These are phyloP conservation scores for Fusarium tanahbumbuense DNA, from an alignment of 2,329 filamentous ascomycete genomes.

Conservation along the genomic window DNA sequence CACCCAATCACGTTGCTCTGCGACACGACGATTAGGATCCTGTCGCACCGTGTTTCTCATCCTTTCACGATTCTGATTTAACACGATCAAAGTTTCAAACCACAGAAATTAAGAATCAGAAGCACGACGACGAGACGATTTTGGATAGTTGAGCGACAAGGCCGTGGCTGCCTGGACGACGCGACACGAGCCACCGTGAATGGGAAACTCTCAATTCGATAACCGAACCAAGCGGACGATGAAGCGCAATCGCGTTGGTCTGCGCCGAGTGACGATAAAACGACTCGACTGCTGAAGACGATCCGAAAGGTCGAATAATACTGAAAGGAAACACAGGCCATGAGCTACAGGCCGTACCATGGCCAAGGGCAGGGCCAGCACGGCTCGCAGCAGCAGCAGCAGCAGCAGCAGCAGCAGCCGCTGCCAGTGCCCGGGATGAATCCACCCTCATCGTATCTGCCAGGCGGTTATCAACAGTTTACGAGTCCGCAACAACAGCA, in stretches of 20 bases:
- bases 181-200: slow-evolving; percentile 15
- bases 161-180: slow-evolving; percentile 7
- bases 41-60: slow-evolving; percentile 42
- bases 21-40: slow-evolving; percentile 41
- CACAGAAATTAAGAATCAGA: slow-evolving; percentile 10
- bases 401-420: slow-evolving; percentile 44
- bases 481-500: slow-evolving; percentile 43
- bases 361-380: slow-evolving; percentile 46
- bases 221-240: slow-evolving; percentile 35
- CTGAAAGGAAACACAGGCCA: slow-evolving; percentile 43
- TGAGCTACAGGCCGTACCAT: slow-evolving; percentile 53
- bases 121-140: neutral
- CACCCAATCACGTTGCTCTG: slow-evolving; percentile 40
- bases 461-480: slow-evolving; percentile 44
- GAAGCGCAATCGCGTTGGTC: slow-evolving; percentile 46
- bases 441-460: slow-evolving; percentile 38
- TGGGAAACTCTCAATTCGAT: slow-evolving; percentile 5
- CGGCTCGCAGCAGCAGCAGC: slow-evolving; percentile 46
- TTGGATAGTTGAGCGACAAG: slow-evolving; percentile 6
- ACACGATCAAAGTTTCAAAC: slow-evolving; percentile 28
- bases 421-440: slow-evolving; percentile 37
- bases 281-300: slow-evolving; percentile 39
- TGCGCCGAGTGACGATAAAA: slow-evolving; percentile 46
- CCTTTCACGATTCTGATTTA: slow-evolving; percentile 34
- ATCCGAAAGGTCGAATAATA: neutral